Evolutionary conservation across 306 rosid genomes (phyloP).

Genomic region (Carpinus viminea): DNA sequence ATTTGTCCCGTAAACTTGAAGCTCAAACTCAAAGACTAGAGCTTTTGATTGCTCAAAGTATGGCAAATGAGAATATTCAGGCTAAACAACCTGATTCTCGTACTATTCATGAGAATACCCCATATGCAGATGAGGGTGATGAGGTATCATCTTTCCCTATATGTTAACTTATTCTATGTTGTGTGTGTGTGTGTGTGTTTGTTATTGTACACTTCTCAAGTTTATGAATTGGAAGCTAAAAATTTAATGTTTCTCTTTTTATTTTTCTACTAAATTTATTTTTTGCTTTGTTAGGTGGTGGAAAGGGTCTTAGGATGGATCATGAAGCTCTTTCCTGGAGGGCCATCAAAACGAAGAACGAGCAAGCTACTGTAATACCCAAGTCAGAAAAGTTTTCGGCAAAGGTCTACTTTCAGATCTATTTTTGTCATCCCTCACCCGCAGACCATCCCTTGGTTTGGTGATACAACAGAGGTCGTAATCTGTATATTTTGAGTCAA

Average conservation of each 20-base stretch:
- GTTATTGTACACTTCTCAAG: background rate
- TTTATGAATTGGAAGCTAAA: background rate
- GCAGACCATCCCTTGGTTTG: background rate
- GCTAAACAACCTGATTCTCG: conserved; percentile 55
- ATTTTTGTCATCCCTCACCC: conserved; percentile 36
- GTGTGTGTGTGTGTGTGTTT: background rate
- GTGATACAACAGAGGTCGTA: conserved; percentile 37
- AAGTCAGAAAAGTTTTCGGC: conserved; percentile 29
- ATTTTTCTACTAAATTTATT: background rate
- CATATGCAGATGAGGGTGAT: conserved; percentile 92
- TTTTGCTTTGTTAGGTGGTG: conserved; percentile 59
- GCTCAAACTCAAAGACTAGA: conserved; percentile 95
- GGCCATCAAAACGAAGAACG: conserved; percentile 86
- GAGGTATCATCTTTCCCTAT: conserved; percentile 54
- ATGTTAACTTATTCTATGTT: background rate
- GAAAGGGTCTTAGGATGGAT: conserved; percentile 99
- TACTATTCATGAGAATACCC: conserved; percentile 45
- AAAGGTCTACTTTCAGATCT: conserved; percentile 20
- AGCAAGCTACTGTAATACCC: conserved; percentile 78
- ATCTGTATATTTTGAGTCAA: conserved; percentile 71
- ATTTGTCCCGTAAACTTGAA: conserved; percentile 80
- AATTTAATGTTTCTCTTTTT: conserved; percentile 29
- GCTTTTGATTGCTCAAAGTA: conserved; percentile 85
- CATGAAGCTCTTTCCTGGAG: conserved; percentile 95
- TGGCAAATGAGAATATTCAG: conserved; percentile 61